Conservation (phyloP, 2,329 filamentous ascomycete genomes). For the Eutypella sp. region DNA sequence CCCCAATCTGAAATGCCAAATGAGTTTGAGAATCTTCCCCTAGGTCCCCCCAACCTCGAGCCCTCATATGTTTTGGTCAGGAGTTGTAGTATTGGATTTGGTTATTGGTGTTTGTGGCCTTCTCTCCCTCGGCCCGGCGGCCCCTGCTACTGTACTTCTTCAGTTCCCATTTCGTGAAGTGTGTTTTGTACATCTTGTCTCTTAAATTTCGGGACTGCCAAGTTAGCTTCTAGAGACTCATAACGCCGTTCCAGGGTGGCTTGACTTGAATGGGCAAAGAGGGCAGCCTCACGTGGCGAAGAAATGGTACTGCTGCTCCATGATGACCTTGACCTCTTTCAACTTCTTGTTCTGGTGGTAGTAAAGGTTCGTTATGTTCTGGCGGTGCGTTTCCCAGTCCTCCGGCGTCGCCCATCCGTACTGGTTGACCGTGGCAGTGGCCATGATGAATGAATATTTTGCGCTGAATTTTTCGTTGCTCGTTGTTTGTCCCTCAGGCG, state of each 20-base stretch:
- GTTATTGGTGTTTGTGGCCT: no score
- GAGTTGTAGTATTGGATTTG: no score
- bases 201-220: background rate
- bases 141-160: background rate
- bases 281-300: constrained; percentile 1
- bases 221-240: no score
- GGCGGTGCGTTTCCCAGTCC: background rate
- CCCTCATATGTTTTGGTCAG: no score
- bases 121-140: background rate
- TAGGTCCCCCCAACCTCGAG: no score
- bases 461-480: background rate
- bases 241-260: no score
- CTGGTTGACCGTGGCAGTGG: background rate
- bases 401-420: constrained; percentile 1
- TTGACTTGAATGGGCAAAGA: no score
- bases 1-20: no score
- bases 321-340: background rate
- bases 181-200: constrained; percentile 3
- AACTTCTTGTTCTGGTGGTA: constrained; percentile 3
- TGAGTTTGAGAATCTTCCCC: no score
- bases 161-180: constrained; percentile 1
- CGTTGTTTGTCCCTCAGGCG: background rate
- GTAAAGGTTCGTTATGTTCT: constrained; percentile 1
- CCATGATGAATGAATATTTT: background rate
- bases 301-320: constrained; percentile 3